A percentile compares a stretch with the other conserved stretches of the same genome.
Evolutionary conservation across 768 basidiomycete species (phyloP).

Genomic region (Amanita polypyramis): DNA sequence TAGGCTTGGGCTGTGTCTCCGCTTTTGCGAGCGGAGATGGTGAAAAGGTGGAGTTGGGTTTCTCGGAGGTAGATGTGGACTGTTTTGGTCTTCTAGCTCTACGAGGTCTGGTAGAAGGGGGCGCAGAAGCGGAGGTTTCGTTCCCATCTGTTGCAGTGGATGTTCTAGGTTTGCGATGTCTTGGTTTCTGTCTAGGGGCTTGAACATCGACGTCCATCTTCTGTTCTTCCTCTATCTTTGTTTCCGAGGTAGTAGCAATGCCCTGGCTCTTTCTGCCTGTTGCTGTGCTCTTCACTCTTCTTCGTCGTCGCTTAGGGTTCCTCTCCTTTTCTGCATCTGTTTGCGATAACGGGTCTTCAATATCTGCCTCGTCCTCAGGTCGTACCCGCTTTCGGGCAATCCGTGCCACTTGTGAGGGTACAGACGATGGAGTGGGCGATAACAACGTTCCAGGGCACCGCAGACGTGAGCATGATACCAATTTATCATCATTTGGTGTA

Average conservation of each 20-base stretch:
- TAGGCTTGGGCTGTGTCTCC: not conserved
- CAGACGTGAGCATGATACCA: constrained; percentile 44
- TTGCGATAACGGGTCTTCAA: constrained; percentile 3
- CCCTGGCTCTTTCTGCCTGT: not conserved
- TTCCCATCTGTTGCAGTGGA: constrained; percentile 3
- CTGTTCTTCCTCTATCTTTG: not conserved
- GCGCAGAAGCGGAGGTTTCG: constrained; percentile 7
- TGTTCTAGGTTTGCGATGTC: constrained; percentile 4
- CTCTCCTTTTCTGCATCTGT: constrained; percentile 1
- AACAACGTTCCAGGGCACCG: constrained; percentile 36
- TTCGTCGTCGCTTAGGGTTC: not conserved
- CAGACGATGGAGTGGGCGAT: constrained; percentile 16
- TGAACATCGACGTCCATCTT: not conserved
- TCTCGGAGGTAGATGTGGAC: not conserved
- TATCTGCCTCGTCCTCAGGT: constrained; percentile 1
- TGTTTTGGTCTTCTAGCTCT: not conserved
- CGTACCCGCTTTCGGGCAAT: constrained; percentile 9
- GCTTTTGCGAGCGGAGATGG: not conserved
- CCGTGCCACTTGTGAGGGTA: constrained; percentile 8
- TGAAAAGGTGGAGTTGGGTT: not conserved
- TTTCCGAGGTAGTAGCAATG: not conserved
- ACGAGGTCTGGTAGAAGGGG: constrained; percentile 7
- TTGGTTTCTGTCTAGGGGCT: constrained; percentile 4
- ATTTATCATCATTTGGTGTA: constrained; percentile 54
- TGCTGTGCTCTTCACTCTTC: not conserved